Percentiles rank a stretch among this genome's conserved stretches.
These are phyloP conservation scores for Moesziomyces globuligerus DNA, from an alignment of 1,284 basidiomycete genomes.

Conservation along the genomic window DNA sequence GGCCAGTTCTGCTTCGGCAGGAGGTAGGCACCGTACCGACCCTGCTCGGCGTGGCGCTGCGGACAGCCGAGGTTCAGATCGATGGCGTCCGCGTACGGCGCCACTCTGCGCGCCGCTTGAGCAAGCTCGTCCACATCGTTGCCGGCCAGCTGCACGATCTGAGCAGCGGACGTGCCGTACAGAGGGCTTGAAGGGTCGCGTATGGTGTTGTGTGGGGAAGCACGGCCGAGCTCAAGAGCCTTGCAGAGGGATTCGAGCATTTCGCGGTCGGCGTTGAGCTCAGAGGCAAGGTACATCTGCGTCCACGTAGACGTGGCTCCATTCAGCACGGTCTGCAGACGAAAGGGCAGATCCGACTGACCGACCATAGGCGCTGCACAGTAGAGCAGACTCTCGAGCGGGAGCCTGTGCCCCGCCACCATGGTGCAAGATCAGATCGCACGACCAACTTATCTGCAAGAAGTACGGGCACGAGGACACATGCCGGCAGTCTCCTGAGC, in stretches of 20 bases:
- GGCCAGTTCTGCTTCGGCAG: slow-evolving; percentile 77
- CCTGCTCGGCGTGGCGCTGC: slow-evolving; percentile 75
- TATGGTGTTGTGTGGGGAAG: slow-evolving; percentile 21
- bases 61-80: slow-evolving; percentile 77
- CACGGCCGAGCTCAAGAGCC: slow-evolving; percentile 37
- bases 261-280: slow-evolving; percentile 26
- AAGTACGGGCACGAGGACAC: too few species aligned
- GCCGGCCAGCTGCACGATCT: slow-evolving; percentile 78
- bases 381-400: slow-evolving; percentile 39
- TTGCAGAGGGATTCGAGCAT: slow-evolving; percentile 35
- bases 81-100: slow-evolving; percentile 72
- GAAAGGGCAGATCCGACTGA: slow-evolving; percentile 59
- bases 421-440: slow-evolving; percentile 8
- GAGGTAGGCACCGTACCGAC: slow-evolving; percentile 79
- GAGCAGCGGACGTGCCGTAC: slow-evolving; percentile 66
- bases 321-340: slow-evolving; percentile 51
- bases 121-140: slow-evolving; percentile 75
- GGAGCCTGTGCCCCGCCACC: slow-evolving; percentile 22
- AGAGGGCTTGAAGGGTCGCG: not conserved
- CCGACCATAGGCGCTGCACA: slow-evolving; percentile 60
- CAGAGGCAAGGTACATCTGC: slow-evolving; percentile 53
- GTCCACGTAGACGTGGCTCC: slow-evolving; percentile 61
- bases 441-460: too few species aligned
- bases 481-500: too few species aligned
- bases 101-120: slow-evolving; percentile 73